Percentiles rank a stretch among this genome's conserved stretches.
Conservation (phyloP, 371 early-diverging fungal species). For the Mucor saturninus region DNA sequence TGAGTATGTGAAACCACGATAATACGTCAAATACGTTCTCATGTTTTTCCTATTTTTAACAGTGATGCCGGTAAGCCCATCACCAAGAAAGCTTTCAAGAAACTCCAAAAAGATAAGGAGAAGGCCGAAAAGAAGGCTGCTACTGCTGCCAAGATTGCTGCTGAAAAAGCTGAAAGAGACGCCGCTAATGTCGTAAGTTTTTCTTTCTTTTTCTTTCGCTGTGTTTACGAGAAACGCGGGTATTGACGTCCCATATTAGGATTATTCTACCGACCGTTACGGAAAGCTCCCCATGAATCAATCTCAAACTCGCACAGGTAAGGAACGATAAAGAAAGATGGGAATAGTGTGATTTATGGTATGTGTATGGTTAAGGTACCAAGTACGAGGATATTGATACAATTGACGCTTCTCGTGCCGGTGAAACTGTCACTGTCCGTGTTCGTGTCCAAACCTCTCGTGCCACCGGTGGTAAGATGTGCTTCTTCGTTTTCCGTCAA, state of each 20-base stretch:
- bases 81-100: slow-evolving; percentile 92
- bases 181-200: slow-evolving; percentile 63
- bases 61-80: slow-evolving; percentile 90
- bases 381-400: slow-evolving; percentile 59
- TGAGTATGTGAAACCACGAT: slow-evolving; percentile 39
- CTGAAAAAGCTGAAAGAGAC: slow-evolving; percentile 84
- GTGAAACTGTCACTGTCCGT: slow-evolving; percentile 79
- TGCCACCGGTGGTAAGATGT: slow-evolving; percentile 87
- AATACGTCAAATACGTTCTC: neutral
- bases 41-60: neutral
- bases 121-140: slow-evolving; percentile 86
- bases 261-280: slow-evolving; percentile 84
- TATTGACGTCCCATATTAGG: slow-evolving; percentile 40
- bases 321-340: slow-evolving; percentile 4
- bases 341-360: neutral
- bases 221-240: neutral
- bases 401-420: slow-evolving; percentile 68
- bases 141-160: slow-evolving; percentile 79
- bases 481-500: slow-evolving; percentile 94
- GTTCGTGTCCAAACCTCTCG: slow-evolving; percentile 93
- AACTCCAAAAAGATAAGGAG: slow-evolving; percentile 89
- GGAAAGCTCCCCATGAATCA: slow-evolving; percentile 91
- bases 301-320: slow-evolving; percentile 75
- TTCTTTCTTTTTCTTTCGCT: neutral
- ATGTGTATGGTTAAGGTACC: slow-evolving; percentile 36